These are phyloP conservation scores for Pseudogymnoascus destructans DNA, from an alignment of 2,329 filamentous ascomycete genomes.

Conservation along the genomic window DNA sequence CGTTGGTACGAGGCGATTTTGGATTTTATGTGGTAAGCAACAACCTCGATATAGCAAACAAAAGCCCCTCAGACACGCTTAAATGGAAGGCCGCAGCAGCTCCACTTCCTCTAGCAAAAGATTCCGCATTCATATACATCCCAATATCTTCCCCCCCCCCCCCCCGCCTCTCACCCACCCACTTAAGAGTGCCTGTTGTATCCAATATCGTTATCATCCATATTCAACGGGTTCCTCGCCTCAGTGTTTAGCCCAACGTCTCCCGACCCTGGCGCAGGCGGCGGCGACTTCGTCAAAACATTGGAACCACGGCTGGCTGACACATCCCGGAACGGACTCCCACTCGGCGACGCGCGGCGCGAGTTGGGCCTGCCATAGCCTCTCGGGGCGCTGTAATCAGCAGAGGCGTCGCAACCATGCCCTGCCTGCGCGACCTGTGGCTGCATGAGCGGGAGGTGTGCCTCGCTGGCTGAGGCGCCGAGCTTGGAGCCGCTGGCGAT, in stretches of 20 bases:
- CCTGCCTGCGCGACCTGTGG: background rate
- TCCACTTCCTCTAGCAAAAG: background rate
- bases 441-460: background rate
- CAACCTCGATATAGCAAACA: background rate
- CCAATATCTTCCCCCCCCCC: background rate
- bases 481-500: background rate
- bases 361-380: background rate
- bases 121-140: background rate
- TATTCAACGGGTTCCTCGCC: constrained; percentile 1
- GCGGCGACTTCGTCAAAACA: background rate
- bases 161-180: background rate
- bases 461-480: background rate
- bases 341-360: background rate
- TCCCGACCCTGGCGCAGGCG: background rate
- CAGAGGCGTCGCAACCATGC: background rate
- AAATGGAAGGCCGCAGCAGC: background rate
- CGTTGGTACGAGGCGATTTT: background rate
- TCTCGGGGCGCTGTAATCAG: background rate
- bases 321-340: constrained; percentile 1
- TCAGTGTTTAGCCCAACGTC: background rate
- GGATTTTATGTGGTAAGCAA: background rate
- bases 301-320: background rate
- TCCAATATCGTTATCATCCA: constrained; percentile 5
- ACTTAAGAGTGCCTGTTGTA: background rate
- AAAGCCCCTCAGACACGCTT: background rate